A percentile compares a stretch with the other conserved stretches of the same genome.
phyloP scores from a whole-genome alignment of 495 filamentous ascomycete species.

The Xylaria bambusicola region DNA sequence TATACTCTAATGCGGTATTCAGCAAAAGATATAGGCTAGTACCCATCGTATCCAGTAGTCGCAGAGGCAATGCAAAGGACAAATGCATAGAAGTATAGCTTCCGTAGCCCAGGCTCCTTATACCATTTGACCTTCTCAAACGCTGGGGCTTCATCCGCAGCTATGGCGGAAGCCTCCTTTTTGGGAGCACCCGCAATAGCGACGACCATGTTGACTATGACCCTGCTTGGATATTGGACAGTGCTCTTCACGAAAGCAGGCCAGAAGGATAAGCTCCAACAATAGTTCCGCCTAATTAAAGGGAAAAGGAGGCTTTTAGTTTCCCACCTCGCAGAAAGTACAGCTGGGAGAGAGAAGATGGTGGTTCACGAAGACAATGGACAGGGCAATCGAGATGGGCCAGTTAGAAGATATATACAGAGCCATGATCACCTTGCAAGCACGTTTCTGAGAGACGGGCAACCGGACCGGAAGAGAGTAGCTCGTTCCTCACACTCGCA shows the following conservation, averaged over 20 bases:
- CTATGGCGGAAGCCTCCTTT: conserved; percentile 30
- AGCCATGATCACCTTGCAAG: conserved; percentile 19
- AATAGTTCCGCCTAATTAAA: not conserved
- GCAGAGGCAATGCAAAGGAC: conserved; percentile 64
- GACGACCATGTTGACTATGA: conserved; percentile 15
- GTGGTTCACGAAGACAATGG: conserved; percentile 9
- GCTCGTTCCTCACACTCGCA: conserved; percentile 16
- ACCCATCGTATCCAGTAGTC: conserved; percentile 70
- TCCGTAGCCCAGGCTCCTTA: conserved; percentile 60
- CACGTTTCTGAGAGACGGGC: conserved; percentile 24
- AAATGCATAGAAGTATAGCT: conserved; percentile 60
- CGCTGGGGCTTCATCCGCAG: conserved; percentile 57
- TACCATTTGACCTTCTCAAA: conserved; percentile 63
- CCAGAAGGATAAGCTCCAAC: conserved; percentile 3
- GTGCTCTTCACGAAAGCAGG: not conserved
- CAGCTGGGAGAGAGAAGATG: conserved; percentile 2
- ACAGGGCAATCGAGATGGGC: conserved; percentile 6
- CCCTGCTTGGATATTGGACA: not conserved
- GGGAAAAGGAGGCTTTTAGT: conserved; percentile 1
- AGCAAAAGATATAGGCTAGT: conserved; percentile 8
- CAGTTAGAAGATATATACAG: conserved; percentile 28
- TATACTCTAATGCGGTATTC: not conserved
- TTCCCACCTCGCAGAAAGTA: not conserved
- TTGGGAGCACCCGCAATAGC: conserved; percentile 26
- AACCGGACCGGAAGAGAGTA: conserved; percentile 33